Base-by-base conservation (phyloP, 1,284 basidiomycete genomes). In the Puccinia novopanici region DNA sequence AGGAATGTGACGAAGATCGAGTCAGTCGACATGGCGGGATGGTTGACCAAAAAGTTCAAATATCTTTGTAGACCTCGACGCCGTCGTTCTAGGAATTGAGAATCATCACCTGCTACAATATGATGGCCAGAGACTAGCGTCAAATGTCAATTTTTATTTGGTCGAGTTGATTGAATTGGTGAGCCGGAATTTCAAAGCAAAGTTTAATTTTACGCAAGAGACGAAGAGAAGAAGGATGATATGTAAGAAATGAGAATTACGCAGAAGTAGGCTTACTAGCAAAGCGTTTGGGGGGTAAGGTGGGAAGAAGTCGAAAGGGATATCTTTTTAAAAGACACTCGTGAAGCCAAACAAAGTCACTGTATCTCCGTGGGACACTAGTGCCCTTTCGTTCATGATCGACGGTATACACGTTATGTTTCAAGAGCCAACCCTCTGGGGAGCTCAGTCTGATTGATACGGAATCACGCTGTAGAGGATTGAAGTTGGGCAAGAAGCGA, bases 271-370 rank as follows among this genome's bases (percentile, higher is more conserved):
- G 89, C 91, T 87, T 85, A 93, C 93, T 91, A 85, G 92, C 92
- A 82, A 97, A 88, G 65, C 93, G 90, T 86, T 98, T 98, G 0
- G 95, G 95, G 12, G 95, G 95, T 50, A 97, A 87, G 1, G 90
- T 87, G n/a, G 93, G 91, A 81, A 96, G 88, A n/a, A 97, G 87
- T 50, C 95, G 90, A 89, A 97, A 97, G 0, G 95, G 94, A 87
- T 98, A 93, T 72, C 87, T 86, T 75, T 86, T 86, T 22, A 90
- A 87, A 52, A 98, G 87, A 82, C 91, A 91, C 81, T 95, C 93
- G 89, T 93, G 92, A 30, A 98, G 87, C 87, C 92, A 95, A 9
- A 90, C 89, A 85, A 97, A 98, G 85, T 98, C 95, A 6, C 92
- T 94, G 86, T 96, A 98, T 12, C 88, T 84, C 12, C 88, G 83